Conservation (phyloP, 164 flowering plant species). For the Cinnamomum micranthum region DNA sequence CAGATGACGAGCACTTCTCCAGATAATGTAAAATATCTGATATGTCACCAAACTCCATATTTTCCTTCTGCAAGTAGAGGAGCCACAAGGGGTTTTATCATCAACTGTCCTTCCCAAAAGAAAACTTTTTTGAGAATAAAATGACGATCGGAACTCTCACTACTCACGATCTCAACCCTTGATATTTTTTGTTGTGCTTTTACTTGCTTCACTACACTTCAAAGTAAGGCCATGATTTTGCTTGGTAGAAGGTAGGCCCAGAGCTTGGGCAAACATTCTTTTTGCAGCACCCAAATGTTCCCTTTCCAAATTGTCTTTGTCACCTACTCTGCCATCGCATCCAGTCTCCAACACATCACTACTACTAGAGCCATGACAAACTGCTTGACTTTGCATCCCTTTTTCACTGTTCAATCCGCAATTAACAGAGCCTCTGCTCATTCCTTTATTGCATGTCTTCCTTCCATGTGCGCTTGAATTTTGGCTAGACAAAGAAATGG, state of each 20-base stretch:
- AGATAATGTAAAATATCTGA: neutral
- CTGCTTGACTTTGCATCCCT: slow-evolving; percentile 12
- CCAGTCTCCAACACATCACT: slow-evolving; percentile 19
- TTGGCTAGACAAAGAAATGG: slow-evolving; percentile 10
- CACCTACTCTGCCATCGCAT: slow-evolving; percentile 15
- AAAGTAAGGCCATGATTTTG: slow-evolving; percentile 16
- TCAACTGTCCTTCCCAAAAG: neutral
- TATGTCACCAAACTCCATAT: neutral
- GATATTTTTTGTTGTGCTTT: slow-evolving; percentile 12
- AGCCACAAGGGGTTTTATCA: neutral
- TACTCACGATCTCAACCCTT: neutral
- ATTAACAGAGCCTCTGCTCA: neutral
- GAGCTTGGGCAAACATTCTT: slow-evolving; percentile 82
- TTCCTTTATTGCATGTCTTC: slow-evolving; percentile 3
- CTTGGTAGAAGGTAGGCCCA: slow-evolving; percentile 46
- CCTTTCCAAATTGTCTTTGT: slow-evolving; percentile 30
- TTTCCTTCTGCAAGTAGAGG: neutral
- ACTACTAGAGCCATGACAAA: slow-evolving; percentile 8
- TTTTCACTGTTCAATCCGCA: slow-evolving; percentile 10
- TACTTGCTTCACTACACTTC: slow-evolving; percentile 17
- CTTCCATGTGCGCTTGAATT: slow-evolving; percentile 1
- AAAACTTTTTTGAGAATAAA: neutral
- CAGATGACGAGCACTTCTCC: neutral
- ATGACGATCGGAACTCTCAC: neutral
- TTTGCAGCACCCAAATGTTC: slow-evolving; percentile 83